These are phyloP conservation scores for Porodaedalea pini DNA, from an alignment of 1,284 basidiomycete species.

Conservation along the genomic window DNA sequence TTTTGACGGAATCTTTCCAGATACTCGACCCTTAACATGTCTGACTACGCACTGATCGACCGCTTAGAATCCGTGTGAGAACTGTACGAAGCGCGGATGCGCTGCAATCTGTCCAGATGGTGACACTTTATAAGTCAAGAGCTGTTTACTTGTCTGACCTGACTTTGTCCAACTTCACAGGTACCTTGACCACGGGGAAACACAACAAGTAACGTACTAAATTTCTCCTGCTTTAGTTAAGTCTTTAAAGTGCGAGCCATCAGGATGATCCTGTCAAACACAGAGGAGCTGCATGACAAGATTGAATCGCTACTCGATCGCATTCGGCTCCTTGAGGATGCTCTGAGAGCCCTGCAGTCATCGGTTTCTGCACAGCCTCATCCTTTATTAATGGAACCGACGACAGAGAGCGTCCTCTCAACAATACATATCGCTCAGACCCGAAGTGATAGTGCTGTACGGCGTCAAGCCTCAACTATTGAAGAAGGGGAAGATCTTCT, in stretches of 20 bases:
- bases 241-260: not conserved
- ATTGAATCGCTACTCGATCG: slow-evolving; percentile 52
- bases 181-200: slow-evolving; percentile 55
- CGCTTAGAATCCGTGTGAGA: slow-evolving; percentile 63
- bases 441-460: not conserved
- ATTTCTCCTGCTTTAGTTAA: not conserved
- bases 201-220: slow-evolving; percentile 40
- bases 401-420: slow-evolving; percentile 19
- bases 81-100: slow-evolving; percentile 65
- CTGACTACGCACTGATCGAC: slow-evolving; percentile 11
- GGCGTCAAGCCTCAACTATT: slow-evolving; percentile 12
- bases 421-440: slow-evolving; percentile 1
- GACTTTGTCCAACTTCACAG: slow-evolving; percentile 32
- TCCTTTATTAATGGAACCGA: slow-evolving; percentile 38
- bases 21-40: slow-evolving; percentile 10
- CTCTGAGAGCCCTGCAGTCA: slow-evolving; percentile 46
- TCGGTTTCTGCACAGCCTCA: slow-evolving; percentile 45
- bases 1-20: slow-evolving; percentile 11
- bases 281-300: slow-evolving; percentile 61
- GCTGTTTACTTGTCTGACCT: not conserved
- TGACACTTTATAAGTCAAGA: slow-evolving; percentile 8
- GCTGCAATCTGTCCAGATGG: slow-evolving; percentile 63
- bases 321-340: slow-evolving; percentile 56
- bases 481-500: slow-evolving; percentile 45
- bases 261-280: slow-evolving; percentile 60